Evolutionary conservation across 169 alveolate species (phyloP).

Genomic region (Eimeria tenella): DNA sequence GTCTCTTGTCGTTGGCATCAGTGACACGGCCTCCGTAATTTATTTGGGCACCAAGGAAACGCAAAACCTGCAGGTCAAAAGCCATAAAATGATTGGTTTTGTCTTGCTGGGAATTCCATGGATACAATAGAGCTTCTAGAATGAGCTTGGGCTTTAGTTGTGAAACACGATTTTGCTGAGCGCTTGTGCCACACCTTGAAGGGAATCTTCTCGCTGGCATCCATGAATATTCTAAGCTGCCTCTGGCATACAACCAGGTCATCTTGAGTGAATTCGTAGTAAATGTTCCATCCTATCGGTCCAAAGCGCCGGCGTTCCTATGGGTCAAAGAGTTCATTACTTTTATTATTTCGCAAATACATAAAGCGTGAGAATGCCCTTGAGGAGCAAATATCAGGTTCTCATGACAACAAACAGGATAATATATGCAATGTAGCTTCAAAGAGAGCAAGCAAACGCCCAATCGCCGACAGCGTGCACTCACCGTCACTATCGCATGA

Average conservation of each 20-base stretch:
- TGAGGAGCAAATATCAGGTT: too few relatives aligned
- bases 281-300: slow-evolving; percentile 98
- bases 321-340: neutral
- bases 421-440: neutral
- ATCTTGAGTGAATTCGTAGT: slow-evolving; percentile 96
- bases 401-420: neutral
- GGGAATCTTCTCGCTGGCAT: slow-evolving; percentile 92
- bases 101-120: too few relatives aligned
- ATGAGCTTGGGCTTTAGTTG: too few relatives aligned
- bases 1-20: slow-evolving; percentile 95
- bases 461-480: slow-evolving; percentile 39
- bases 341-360: neutral
- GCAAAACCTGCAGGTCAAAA: slow-evolving; percentile 80
- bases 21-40: slow-evolving; percentile 99
- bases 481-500: slow-evolving; percentile 96
- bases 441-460: neutral
- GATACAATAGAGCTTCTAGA: too few relatives aligned
- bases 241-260: slow-evolving; percentile 96
- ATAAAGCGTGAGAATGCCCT: neutral
- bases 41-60: slow-evolving; percentile 96
- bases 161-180: neutral
- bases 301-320: slow-evolving; percentile 97
- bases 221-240: slow-evolving; percentile 94
- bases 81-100: neutral
- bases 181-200: slow-evolving; percentile 87